Conservation (phyloP, 148 eudicot species). For the Vaccinium corymbosum region DNA sequence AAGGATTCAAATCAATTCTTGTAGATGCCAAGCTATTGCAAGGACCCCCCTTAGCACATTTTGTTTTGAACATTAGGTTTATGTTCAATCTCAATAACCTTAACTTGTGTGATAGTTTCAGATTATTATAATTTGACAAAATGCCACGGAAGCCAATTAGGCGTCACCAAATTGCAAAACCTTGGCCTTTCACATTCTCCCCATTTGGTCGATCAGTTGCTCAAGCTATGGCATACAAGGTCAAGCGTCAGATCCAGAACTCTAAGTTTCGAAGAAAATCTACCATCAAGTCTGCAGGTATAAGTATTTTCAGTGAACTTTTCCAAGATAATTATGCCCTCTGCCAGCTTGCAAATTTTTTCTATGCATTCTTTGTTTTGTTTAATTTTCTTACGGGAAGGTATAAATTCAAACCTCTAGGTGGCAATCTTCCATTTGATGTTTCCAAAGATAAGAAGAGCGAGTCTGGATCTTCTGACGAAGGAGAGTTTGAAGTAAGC, state of each 20-base stretch:
- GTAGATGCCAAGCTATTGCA: neutral
- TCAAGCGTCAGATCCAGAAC: conserved; percentile 25
- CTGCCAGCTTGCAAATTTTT: neutral
- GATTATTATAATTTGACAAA: conserved; percentile 7
- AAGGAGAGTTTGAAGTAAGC: conserved; percentile 59
- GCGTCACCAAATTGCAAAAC: conserved; percentile 25
- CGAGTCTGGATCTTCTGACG: conserved; percentile 54
- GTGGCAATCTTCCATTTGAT: conserved; percentile 18
- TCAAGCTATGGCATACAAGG: conserved; percentile 27
- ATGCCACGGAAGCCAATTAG: conserved; percentile 69
- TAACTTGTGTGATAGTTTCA: neutral
- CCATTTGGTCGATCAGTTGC: conserved; percentile 61
- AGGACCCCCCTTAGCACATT: neutral
- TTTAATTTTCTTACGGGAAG: neutral
- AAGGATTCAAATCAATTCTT: neutral
- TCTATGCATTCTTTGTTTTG: neutral
- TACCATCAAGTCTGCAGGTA: conserved; percentile 37
- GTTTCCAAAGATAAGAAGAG: conserved; percentile 20
- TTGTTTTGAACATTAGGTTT: neutral
- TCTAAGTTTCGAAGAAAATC: conserved; percentile 21
- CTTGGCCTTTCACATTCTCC: conserved; percentile 56
- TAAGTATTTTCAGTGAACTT: neutral
- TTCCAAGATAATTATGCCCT: neutral
- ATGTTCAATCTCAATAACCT: neutral
- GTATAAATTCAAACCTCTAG: conserved; percentile 19